Percentiles rank a stretch among this genome's conserved stretches.
phyloP scores from a whole-genome alignment of 805 yeast genomes.

The Yamadazyma paraphyllophila region DNA sequence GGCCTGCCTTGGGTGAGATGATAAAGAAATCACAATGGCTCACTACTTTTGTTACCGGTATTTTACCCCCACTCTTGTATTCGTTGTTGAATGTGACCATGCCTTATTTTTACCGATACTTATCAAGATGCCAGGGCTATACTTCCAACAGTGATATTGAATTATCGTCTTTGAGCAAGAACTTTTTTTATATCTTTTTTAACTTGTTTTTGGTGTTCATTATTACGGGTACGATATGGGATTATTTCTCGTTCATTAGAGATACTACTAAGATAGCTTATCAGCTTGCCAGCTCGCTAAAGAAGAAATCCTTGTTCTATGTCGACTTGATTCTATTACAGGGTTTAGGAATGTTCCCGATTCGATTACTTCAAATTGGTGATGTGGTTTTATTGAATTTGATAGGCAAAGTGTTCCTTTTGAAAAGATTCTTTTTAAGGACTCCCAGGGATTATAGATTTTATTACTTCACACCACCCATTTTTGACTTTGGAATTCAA shows the following conservation, averaged over 20 bases:
- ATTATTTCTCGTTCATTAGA: slow-evolving; percentile 54
- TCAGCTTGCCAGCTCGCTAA: slow-evolving; percentile 51
- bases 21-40: slow-evolving; percentile 50
- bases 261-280: slow-evolving; percentile 61
- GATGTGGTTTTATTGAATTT: slow-evolving; percentile 48
- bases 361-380: slow-evolving; percentile 53
- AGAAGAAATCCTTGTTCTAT: slow-evolving; percentile 51
- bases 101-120: slow-evolving; percentile 54
- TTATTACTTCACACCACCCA: slow-evolving; percentile 54
- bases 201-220: slow-evolving; percentile 61
- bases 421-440: slow-evolving; percentile 36
- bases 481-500: slow-evolving; percentile 59
- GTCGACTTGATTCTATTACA: slow-evolving; percentile 66
- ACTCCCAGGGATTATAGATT: slow-evolving; percentile 54
- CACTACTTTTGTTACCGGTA: slow-evolving; percentile 58
- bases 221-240: slow-evolving; percentile 60
- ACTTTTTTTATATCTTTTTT: slow-evolving; percentile 59
- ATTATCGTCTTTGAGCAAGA: slow-evolving; percentile 54
- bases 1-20: slow-evolving; percentile 59
- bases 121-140: slow-evolving; percentile 52
- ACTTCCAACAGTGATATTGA: slow-evolving; percentile 59
- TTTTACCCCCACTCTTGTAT: slow-evolving; percentile 60
- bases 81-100: slow-evolving; percentile 50
- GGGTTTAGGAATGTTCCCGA: slow-evolving; percentile 65
- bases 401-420: slow-evolving; percentile 36